Conservation (phyloP, 192 early-diverging fungal genomes). For the Entomortierella beljakovae region DNA sequence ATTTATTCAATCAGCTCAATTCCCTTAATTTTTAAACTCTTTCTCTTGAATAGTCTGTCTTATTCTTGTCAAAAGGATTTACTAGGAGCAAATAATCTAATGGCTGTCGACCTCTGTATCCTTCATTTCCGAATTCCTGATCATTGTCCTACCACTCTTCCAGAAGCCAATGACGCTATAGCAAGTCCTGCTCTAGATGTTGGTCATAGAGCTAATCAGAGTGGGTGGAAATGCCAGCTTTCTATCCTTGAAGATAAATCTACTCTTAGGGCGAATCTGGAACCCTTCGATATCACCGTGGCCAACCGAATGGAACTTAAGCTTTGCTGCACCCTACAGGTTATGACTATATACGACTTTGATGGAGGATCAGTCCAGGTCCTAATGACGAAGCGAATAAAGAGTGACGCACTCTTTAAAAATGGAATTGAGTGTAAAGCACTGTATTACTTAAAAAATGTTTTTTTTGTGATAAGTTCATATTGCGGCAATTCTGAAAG, state of each 20-base stretch:
- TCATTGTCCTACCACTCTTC: no score
- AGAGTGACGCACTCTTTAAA: constrained; percentile 24
- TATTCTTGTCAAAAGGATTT: neutral
- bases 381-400: constrained; percentile 15
- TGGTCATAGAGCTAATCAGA: constrained; percentile 3
- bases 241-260: constrained; percentile 24
- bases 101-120: constrained; percentile 10
- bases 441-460: neutral
- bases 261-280: constrained; percentile 11
- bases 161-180: no score
- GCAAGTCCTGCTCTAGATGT: no score
- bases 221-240: constrained; percentile 36
- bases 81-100: neutral
- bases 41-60: neutral
- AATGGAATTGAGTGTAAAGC: constrained; percentile 28
- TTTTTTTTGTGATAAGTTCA: neutral
- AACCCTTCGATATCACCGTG: neutral
- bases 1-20: neutral
- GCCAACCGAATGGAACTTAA: neutral
- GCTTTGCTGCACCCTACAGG: constrained; percentile 20
- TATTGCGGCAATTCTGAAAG: neutral
- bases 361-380: neutral
- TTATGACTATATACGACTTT: neutral
- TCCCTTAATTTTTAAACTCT: neutral
- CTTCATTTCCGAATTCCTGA: constrained; percentile 36